Evolutionary conservation across 2,329 filamentous ascomycete genomes (phyloP), one percentile per base, ranked within the genome.

Genomic region (Tolypocladium album): DNA sequence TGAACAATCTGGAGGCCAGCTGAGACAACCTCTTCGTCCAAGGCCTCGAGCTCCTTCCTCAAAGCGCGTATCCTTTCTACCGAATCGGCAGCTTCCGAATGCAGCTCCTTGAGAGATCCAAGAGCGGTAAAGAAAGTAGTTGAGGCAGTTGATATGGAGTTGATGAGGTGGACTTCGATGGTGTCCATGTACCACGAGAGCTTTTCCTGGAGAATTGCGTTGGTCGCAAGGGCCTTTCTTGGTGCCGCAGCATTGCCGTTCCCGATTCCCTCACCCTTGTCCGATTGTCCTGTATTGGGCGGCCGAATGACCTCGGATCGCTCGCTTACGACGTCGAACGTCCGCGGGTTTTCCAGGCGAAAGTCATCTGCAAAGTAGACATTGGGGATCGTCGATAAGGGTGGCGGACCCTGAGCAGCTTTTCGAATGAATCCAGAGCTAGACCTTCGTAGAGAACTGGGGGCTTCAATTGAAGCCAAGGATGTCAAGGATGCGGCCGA

Each of bases 181-280:
- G 94, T 99, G 71, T 99, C 94, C 92, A 99, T 96, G 72, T 99
- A 99, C 94, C 94, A 99, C 0, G 94, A 97, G 15, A 99, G 79
- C 74, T 99, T 99, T 74, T 99, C 94, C 71, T 99, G 94, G 42
- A 99, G 74, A 61, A 99, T 99, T 0, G 94, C 94, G 74, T 99
- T 99, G 0, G 92, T 97, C 9, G 93, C 93, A 36, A 99, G 79
- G 1, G 90, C 89, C 71, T 97, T 97, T 62, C 93, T 84, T 11
- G 89, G 86, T 2, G 69, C 68, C 27, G 81, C 75, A 0, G 81
- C 75, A 57, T 77, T 78, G 6, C 84, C 75, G 57, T 77, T 78
- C 7, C 84, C 86, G 70, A 87, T 89, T 4, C 78, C 73, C 5
- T 74, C 73, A 42, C 76, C 78, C 31, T 82, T 80, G 34, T 86